Percentiles rank a stretch among this genome's conserved stretches.
Conservation (phyloP, 768 basidiomycete species). For the Clitopilus hobsonii region DNA sequence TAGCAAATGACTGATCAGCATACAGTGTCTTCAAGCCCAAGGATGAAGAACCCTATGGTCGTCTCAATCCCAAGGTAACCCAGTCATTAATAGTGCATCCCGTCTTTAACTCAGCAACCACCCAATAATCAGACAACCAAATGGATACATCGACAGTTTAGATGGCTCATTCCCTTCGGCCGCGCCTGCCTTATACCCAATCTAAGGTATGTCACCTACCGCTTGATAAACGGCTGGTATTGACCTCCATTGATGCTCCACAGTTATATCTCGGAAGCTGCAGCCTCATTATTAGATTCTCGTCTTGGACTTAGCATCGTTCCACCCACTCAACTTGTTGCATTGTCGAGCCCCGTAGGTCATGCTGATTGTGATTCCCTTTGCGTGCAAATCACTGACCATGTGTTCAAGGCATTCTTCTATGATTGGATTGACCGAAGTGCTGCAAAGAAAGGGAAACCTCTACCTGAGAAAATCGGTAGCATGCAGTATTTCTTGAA, state of each 20-base stretch:
- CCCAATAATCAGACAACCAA: constrained; percentile 61
- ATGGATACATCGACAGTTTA: constrained; percentile 85
- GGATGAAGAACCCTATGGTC: constrained; percentile 86
- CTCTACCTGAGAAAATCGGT: constrained; percentile 83
- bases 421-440: constrained; percentile 89
- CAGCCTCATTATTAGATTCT: constrained; percentile 78
- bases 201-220: constrained; percentile 50
- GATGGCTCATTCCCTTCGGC: constrained; percentile 89
- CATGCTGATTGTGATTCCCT: neutral
- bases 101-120: neutral
- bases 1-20: neutral
- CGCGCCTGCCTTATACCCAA: constrained; percentile 87
- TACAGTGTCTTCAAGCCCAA: constrained; percentile 87
- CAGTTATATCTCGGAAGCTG: constrained; percentile 87
- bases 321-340: constrained; percentile 80
- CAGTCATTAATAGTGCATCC: neutral
- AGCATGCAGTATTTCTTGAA: constrained; percentile 88
- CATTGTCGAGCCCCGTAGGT: constrained; percentile 68
- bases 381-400: neutral
- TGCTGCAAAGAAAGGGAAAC: constrained; percentile 78
- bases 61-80: constrained; percentile 77
- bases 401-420: constrained; percentile 68
- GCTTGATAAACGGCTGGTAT: no score
- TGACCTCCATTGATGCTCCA: neutral
- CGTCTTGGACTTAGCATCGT: constrained; percentile 77